Evolutionary conservation across 2,329 filamentous ascomycete species (phyloP).

Genomic region (Calonectria ilicicola): DNA sequence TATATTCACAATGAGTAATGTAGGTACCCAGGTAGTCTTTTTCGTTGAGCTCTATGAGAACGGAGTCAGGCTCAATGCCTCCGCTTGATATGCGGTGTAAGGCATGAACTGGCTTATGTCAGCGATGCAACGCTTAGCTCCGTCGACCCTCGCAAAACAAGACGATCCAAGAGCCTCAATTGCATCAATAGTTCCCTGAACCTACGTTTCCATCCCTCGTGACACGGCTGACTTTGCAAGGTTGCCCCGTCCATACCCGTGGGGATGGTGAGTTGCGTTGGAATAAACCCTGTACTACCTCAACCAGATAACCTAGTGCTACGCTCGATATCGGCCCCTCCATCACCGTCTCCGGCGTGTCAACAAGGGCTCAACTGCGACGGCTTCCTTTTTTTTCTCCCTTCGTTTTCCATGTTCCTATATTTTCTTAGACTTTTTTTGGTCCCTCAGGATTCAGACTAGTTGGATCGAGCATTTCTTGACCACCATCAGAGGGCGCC

Average conservation of each 20-base stretch:
- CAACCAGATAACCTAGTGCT: conserved; percentile 3
- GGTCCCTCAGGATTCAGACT: neutral
- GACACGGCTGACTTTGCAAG: neutral
- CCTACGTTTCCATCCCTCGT: neutral
- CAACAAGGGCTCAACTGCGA: neutral
- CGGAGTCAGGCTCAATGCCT: neutral
- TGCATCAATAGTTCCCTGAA: neutral
- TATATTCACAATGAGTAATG: neutral
- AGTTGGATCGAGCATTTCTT: neutral
- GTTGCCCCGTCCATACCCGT: neutral
- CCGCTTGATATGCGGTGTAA: conserved; percentile 20
- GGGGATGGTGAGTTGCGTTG: conserved; percentile 1
- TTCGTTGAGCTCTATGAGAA: neutral
- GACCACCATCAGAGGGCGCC: neutral
- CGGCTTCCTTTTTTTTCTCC: neutral
- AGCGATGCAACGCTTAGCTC: conserved; percentile 8
- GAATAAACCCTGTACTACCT: neutral
- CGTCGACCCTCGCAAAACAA: neutral
- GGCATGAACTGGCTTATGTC: conserved; percentile 20
- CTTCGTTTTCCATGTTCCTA: neutral
- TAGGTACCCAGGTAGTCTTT: neutral
- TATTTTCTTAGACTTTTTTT: neutral
- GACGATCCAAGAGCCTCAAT: neutral
- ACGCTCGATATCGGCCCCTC: conserved; percentile 5
- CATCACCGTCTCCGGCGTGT: neutral